A percentile compares a stretch with the other conserved stretches of the same genome.
Evolutionary conservation across 2,329 filamentous ascomycete species (phyloP).

Genomic region (Rhexocercosporidium sp.): DNA sequence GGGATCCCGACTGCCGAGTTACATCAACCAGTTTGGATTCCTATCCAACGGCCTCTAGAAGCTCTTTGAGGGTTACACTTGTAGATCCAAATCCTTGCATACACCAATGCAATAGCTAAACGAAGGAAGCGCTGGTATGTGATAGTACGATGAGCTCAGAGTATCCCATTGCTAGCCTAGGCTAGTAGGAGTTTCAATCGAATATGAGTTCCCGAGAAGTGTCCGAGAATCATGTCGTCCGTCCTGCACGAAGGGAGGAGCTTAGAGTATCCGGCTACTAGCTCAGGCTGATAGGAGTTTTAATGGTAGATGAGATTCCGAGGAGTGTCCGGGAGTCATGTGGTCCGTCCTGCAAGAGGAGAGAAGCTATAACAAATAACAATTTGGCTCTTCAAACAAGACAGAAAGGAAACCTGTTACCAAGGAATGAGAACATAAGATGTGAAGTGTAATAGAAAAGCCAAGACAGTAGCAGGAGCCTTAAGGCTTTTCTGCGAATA

Average conservation of each 20-base stretch:
- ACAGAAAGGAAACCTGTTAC: too few relatives aligned
- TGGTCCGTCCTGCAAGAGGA: not conserved
- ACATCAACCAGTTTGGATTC: not conserved
- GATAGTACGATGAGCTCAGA: not conserved
- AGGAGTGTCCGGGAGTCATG: conserved; percentile 4
- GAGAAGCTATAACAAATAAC: conserved; percentile 9
- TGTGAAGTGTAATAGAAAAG: too few relatives aligned
- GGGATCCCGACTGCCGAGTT: not conserved
- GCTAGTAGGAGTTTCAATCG: not conserved
- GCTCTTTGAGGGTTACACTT: not conserved
- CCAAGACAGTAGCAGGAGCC: too few relatives aligned
- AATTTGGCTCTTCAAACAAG: not conserved
- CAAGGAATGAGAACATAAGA: too few relatives aligned
- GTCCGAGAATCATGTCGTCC: not conserved
- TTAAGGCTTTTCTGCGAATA: too few relatives aligned
- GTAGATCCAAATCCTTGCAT: not conserved
- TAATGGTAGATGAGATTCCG: not conserved
- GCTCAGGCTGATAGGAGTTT: not conserved
- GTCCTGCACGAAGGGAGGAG: not conserved
- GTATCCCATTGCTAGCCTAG: not conserved
- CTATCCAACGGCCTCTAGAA: not conserved
- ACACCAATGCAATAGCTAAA: not conserved
- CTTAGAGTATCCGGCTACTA: not conserved
- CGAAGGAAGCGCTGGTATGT: not conserved
- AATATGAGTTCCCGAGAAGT: conserved; percentile 8